Evolutionary conservation across 352 stramenopile genomes (phyloP), one percentile per base, ranked within the genome.

Genomic region (Peronosclerospora sorghi): DNA sequence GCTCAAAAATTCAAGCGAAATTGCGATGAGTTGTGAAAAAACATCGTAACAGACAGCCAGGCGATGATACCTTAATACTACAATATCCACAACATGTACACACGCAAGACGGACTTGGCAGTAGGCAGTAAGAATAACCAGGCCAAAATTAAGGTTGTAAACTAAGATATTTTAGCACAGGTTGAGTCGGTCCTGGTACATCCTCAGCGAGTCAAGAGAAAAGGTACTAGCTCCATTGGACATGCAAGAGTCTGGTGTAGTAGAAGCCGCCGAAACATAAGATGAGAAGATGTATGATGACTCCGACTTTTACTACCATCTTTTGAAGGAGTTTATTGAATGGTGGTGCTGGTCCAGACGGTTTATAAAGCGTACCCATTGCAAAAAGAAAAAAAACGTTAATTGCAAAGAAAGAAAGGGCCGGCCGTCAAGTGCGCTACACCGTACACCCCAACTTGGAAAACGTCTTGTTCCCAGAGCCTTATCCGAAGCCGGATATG

Each of bases 391-490:
- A 45, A 88, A 89, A 69, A 42, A 60, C 9, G 76, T 93, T n/a
- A 90, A 93, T 62, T 78, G 81, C 50, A 91, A 90, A 51, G 81
- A 76, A 9, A 91, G 78, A 41, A 93, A 93, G 42, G 81, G 81
- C 30, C n/a, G n/a, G n/a, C n/a, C 76, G 81, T 20, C 65, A 83
- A 46, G 49, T 93, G 39, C 77, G 79, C 44, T 93, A 86, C 64
- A 85, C 65, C 8, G 78, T 91, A 23, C 76, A 90, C 55, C 76
- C 81, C 0, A 93, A 93, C 59, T 67, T 93, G 18, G 77, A 93
- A 49, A 89, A 93, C 56, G 91, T 93, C 34, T 91, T 91, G 81
- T 93, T 91, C 45, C 81, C 81, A 0, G 76, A 91, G 37, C 81
- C 81, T 52, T 85, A 84, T 41, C 66, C 69, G 5, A 68, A 65